Conservation (phyloP, 2,329 filamentous ascomycete species). For the Coleophoma crateriformis region DNA sequence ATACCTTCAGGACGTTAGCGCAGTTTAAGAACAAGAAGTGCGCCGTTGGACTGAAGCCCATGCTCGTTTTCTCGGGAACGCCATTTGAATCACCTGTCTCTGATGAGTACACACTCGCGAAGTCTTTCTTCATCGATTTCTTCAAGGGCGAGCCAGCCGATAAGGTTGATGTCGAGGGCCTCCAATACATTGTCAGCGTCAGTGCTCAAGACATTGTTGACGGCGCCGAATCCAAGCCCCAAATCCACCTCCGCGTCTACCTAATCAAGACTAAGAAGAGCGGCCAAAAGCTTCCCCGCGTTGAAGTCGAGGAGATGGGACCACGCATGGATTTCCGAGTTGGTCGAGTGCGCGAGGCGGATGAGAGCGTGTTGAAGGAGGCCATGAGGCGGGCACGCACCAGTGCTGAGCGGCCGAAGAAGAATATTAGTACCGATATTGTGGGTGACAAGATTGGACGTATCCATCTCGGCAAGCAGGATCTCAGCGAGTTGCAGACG, state of each 20-base stretch:
- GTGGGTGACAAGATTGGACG: constrained; percentile 96
- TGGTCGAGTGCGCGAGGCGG: constrained; percentile 74
- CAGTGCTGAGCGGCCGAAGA: constrained; percentile 75
- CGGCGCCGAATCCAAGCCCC: constrained; percentile 44
- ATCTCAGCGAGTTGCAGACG: constrained; percentile 81
- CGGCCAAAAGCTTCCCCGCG: constrained; percentile 79
- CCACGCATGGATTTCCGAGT: constrained; percentile 89
- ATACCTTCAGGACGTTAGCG: constrained; percentile 61
- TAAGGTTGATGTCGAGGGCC: constrained; percentile 88
- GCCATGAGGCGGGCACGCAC: constrained; percentile 82
- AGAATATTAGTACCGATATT: constrained; percentile 87
- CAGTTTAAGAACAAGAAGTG: constrained; percentile 75
- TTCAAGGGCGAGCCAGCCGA: constrained; percentile 76
- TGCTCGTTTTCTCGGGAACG: constrained; percentile 86
- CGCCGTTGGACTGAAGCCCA: constrained; percentile 77
- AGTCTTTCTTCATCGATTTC: constrained; percentile 83
- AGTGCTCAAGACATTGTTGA: constrained; percentile 60
- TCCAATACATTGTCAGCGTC: constrained; percentile 86
- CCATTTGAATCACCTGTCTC: constrained; percentile 78
- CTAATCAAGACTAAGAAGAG: constrained; percentile 80
- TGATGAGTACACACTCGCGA: constrained; percentile 78
- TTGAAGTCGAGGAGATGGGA: constrained; percentile 94
- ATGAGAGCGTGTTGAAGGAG: constrained; percentile 77
- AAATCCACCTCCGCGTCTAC: constrained; percentile 71
- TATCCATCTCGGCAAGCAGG: constrained; percentile 86